Evolutionary conservation across 2,329 filamentous ascomycete species (phyloP), one percentile per base, ranked within the genome.

Genomic region (Beauveria medogensis): DNA sequence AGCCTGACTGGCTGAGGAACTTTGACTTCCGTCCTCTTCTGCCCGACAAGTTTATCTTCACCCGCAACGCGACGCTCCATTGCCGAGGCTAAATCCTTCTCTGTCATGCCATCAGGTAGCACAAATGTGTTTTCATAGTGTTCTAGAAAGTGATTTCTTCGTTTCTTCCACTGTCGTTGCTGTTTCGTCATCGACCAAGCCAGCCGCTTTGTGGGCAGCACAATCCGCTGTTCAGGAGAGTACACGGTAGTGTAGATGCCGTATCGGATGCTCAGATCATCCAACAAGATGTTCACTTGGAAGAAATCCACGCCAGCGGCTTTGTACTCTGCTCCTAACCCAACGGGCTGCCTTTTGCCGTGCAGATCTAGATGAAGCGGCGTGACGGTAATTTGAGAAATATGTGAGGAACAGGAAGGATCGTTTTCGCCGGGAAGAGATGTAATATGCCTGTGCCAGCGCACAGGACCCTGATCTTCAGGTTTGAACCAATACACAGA

Each of bases 221-320:
- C 62, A 12, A 75, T 59, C 2, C 69, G 64, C 22, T 71, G 62
- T 5, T 50, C 30, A 8, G 65, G 63, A 22, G 71, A 63, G 18
- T 63, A 63, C 12, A 63, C 64, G 5, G 70, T 70, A 5, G 68
- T 66, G 51, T 69, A 72, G 58, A 71, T 73, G 60, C 74, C 75
- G 55, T 77, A 78, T 41, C 70, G 69, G 18, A 84, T 63, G 44
- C 75, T 73, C 44, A 82, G 69, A 61, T 81, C 72, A 26, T 71
- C 69, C 5, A 69, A 73, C 2, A 84, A 64, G 12, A 73, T 69
- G 57, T 73, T 75, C 16, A 81, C 64, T 62, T 83, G 80, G 58
- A 77, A 82, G 64, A 82, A 81, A 22, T 71, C 70, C 2, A 77
- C 67, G 3, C 69, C 69, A 26, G 72, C 64, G 3, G 71, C 64